phyloP scores from a whole-genome alignment of 345 rosid genomes.

The Pistacia atlantica region DNA sequence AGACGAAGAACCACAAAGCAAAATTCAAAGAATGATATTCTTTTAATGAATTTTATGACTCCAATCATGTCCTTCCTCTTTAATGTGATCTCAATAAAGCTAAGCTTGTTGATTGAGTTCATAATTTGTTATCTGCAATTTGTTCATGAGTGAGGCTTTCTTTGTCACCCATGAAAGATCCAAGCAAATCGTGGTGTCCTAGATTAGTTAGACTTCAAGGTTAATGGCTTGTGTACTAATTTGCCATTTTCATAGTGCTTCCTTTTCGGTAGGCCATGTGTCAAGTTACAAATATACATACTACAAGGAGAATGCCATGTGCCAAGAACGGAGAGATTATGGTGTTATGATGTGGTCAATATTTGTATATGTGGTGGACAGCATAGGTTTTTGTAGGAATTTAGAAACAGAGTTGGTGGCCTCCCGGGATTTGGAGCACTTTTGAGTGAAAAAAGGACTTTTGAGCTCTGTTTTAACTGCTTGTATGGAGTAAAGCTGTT shows the following conservation, averaged over 20 bases:
- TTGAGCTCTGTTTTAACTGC: no score
- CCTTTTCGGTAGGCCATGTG: not conserved
- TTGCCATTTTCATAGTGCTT: not conserved
- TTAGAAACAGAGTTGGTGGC: constrained; percentile 13
- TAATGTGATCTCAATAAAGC: no score
- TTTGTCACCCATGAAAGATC: no score
- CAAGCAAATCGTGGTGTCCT: no score
- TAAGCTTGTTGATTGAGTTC: no score
- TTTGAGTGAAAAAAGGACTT: not conserved
- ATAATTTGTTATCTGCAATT: no score
- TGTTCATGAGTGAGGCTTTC: no score
- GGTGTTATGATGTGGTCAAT: not conserved
- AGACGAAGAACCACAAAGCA: no score
- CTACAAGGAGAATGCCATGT: not conserved
- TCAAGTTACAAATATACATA: not conserved
- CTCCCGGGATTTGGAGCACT: constrained; percentile 2
- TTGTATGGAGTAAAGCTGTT: no score
- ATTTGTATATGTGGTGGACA: constrained; percentile 21
- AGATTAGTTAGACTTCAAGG: not conserved
- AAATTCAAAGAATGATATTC: no score
- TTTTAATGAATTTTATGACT: no score
- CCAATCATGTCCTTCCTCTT: no score
- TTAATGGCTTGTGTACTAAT: constrained; percentile 5
- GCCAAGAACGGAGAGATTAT: constrained; percentile 12
- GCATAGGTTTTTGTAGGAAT: constrained; percentile 15